These are phyloP conservation scores for Ormosia emarginata DNA, from an alignment of 306 rosid genomes.

Conservation along the genomic window DNA sequence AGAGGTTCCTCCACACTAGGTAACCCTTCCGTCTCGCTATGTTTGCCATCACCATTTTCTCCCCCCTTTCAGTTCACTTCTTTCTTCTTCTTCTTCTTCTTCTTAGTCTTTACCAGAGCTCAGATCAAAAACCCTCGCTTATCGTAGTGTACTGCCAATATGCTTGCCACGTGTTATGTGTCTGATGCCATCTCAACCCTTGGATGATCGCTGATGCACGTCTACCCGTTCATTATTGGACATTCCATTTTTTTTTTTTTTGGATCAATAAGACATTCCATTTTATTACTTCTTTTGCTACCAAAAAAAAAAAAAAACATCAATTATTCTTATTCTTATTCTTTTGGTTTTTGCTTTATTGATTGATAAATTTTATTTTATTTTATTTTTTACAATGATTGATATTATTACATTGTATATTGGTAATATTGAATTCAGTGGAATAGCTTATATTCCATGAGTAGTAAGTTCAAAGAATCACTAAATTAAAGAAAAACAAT, in stretches of 20 bases:
- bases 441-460: background rate
- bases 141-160: background rate
- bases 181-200: background rate
- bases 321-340: too few species aligned
- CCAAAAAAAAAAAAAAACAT: too few species aligned
- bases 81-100: background rate
- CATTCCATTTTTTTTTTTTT: too few species aligned
- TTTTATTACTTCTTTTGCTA: too few species aligned
- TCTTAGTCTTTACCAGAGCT: too few species aligned
- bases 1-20: conserved; percentile 23
- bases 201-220: background rate
- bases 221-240: background rate
- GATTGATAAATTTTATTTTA: too few species aligned
- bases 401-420: too few species aligned
- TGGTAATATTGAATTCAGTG: background rate
- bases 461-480: background rate
- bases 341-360: too few species aligned
- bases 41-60: conserved; percentile 56
- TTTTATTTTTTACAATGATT: too few species aligned
- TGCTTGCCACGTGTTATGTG: background rate
- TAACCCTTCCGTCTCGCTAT: conserved; percentile 70
- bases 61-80: too few species aligned
- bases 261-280: too few species aligned
- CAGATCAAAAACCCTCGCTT: background rate
- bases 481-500: too few species aligned